Conservation (phyloP, 1,139 yeast genomes). For the Candida anutae region DNA sequence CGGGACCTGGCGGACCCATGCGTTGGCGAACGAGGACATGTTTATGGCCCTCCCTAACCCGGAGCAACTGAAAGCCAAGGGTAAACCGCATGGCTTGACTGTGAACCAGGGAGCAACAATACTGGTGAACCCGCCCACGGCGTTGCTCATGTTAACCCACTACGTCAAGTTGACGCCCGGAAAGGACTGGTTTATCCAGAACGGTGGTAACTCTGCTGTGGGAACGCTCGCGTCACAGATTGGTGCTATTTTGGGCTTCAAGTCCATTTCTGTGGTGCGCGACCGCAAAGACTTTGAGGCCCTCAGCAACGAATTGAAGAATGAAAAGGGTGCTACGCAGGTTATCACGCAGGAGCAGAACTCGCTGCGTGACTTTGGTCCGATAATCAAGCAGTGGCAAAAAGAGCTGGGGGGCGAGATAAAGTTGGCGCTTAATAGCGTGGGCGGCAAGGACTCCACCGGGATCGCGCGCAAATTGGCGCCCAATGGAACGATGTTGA, state of each 20-base stretch:
- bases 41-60: constrained; percentile 49
- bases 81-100: constrained; percentile 35
- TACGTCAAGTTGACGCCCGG: constrained; percentile 57
- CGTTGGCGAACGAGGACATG: constrained; percentile 42
- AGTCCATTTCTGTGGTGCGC: constrained; percentile 82
- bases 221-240: constrained; percentile 92
- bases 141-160: constrained; percentile 78
- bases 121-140: constrained; percentile 87
- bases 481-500: constrained; percentile 61
- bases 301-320: constrained; percentile 49
- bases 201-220: constrained; percentile 94
- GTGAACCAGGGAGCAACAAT: constrained; percentile 80
- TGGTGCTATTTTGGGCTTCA: constrained; percentile 68
- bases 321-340: constrained; percentile 67
- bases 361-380: constrained; percentile 55
- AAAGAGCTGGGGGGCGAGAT: constrained; percentile 48
- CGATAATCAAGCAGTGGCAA: constrained; percentile 56
- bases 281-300: constrained; percentile 70
- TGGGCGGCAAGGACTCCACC: constrained; percentile 82
- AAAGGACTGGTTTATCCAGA: constrained; percentile 87
- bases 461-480: constrained; percentile 76
- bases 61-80: constrained; percentile 21
- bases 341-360: constrained; percentile 88
- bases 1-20: constrained; percentile 95
- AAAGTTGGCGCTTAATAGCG: constrained; percentile 81